phyloP scores from a whole-genome alignment of 176 grass and related monocot species.

The Oryza punctata region DNA sequence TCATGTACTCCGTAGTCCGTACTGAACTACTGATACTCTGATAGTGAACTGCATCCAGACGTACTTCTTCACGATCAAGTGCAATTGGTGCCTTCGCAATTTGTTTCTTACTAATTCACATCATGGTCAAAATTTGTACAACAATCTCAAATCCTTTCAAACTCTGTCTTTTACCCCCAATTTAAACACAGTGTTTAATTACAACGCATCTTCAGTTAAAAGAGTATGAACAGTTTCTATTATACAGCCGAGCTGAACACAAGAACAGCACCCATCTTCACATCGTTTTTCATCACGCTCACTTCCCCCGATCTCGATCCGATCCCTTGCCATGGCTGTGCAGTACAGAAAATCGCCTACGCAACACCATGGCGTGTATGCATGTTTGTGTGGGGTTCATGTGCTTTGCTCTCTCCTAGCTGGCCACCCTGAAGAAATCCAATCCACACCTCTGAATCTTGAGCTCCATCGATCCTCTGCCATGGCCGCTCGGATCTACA shows the following conservation, averaged over 20 bases:
- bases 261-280: neutral
- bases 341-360: neutral
- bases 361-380: too few relatives aligned
- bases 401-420: neutral
- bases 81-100: neutral
- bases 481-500: slow-evolving; percentile 39
- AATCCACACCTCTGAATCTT: neutral
- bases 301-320: neutral
- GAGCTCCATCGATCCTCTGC: neutral
- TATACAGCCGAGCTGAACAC: neutral
- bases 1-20: neutral
- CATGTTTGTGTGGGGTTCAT: neutral
- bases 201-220: neutral
- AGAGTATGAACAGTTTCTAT: neutral
- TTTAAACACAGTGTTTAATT: neutral
- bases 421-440: neutral
- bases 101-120: neutral
- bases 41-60: neutral
- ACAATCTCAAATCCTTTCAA: neutral
- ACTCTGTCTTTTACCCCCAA: neutral
- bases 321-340: neutral
- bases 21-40: neutral
- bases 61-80: neutral
- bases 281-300: neutral
- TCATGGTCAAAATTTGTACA: neutral